Conservation (phyloP, 2,329 filamentous ascomycete species). For the Fusarium clavum region DNA sequence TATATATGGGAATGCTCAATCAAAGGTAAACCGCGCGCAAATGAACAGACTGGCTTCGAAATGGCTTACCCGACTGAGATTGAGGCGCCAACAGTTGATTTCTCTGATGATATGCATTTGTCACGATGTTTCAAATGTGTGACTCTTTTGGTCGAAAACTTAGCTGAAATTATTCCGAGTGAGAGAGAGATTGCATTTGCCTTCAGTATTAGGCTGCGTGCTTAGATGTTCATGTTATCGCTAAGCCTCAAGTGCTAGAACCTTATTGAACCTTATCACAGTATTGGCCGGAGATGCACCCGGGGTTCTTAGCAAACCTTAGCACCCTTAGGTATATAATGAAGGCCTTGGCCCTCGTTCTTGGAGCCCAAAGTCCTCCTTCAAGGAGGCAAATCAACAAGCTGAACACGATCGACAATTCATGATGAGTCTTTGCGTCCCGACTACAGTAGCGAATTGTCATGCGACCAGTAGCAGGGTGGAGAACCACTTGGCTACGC, state of each 20-base stretch:
- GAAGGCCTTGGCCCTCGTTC: neutral
- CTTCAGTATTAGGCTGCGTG: neutral
- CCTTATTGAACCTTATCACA: neutral
- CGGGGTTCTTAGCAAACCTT: neutral
- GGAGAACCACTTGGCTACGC: neutral
- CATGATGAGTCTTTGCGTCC: neutral
- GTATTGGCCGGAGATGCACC: neutral
- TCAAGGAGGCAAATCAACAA: neutral
- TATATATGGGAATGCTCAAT: neutral
- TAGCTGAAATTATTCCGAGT: neutral
- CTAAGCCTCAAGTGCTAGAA: neutral
- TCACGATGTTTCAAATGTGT: neutral
- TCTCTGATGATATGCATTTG: neutral
- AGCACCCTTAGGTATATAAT: neutral
- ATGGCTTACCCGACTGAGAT: neutral
- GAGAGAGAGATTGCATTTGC: neutral
- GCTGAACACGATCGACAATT: neutral
- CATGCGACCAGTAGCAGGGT: neutral
- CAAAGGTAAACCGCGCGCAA: neutral
- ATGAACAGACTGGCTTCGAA: neutral
- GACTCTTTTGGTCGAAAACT: neutral
- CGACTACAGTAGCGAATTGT: too few species aligned
- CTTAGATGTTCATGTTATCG: neutral
- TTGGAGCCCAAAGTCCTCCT: neutral
- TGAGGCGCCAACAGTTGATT: neutral